Evolutionary conservation across 1,284 basidiomycete genomes (phyloP).

Genomic region (Sanghuangporus sanghuang): DNA sequence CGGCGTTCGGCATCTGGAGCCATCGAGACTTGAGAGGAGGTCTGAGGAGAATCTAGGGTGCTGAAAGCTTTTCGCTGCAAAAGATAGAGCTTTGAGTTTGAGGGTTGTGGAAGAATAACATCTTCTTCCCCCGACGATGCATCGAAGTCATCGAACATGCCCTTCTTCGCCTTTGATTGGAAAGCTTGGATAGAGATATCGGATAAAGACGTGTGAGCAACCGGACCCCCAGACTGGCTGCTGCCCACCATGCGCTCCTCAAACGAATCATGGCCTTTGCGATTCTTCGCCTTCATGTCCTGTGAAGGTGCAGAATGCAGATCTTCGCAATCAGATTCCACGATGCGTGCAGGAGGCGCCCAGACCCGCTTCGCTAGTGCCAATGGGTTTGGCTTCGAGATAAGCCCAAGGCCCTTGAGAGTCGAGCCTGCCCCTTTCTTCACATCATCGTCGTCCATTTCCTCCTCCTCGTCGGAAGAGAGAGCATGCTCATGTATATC

Average conservation of each 20-base stretch:
- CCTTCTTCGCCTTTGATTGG: constrained; percentile 3
- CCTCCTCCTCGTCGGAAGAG: constrained; percentile 9
- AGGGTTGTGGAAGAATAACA: constrained; percentile 1
- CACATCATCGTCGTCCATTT: neutral
- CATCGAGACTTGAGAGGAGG: neutral
- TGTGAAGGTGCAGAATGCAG: neutral
- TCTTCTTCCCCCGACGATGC: constrained; percentile 16
- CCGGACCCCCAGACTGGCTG: neutral
- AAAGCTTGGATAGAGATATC: neutral
- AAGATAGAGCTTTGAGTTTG: constrained; percentile 14
- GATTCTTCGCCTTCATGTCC: neutral
- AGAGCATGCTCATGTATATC: neutral
- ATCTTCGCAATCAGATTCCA: constrained; percentile 12
- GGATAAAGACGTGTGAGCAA: constrained; percentile 2
- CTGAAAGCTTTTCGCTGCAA: constrained; percentile 11
- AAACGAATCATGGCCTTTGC: neutral
- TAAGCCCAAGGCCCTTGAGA: constrained; percentile 13
- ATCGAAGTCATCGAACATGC: constrained; percentile 14
- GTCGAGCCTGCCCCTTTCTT: constrained; percentile 3
- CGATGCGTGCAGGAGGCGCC: constrained; percentile 8
- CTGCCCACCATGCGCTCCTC: neutral
- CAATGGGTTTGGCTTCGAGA: constrained; percentile 14
- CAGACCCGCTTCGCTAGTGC: constrained; percentile 15
- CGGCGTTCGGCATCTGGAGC: neutral
- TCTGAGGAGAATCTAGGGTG: neutral